phyloP scores from a whole-genome alignment of 257 asterid species.

The Rubia yunnanensis region DNA sequence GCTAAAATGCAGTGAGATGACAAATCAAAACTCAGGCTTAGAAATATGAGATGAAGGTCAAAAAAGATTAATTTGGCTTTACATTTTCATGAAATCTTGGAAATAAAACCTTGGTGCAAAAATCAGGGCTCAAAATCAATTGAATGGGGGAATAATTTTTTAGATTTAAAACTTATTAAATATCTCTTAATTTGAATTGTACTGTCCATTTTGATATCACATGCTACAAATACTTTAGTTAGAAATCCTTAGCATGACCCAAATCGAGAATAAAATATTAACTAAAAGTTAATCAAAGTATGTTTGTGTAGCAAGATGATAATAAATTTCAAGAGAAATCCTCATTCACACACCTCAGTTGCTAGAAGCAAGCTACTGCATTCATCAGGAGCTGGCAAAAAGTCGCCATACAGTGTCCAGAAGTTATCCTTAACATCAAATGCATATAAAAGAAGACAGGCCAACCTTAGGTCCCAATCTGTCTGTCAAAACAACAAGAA shows the following conservation, averaged over 20 bases:
- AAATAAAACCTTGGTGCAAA: slow-evolving; percentile 3
- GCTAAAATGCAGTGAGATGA: background rate
- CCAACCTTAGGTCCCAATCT: slow-evolving; percentile 95
- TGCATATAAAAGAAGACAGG: slow-evolving; percentile 75
- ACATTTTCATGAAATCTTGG: background rate
- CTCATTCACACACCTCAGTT: slow-evolving; percentile 56
- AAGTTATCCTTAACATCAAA: slow-evolving; percentile 93
- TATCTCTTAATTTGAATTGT: background rate
- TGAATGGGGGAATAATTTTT: background rate
- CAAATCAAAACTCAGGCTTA: too few species aligned
- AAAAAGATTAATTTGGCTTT: background rate
- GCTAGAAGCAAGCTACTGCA: slow-evolving; percentile 93
- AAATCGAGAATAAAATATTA: background rate
- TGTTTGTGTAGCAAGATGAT: background rate
- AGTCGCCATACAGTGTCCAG: slow-evolving; percentile 96
- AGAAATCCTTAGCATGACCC: background rate
- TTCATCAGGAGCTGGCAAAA: slow-evolving; percentile 81
- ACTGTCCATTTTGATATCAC: background rate
- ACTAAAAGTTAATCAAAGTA: background rate
- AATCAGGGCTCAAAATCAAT: background rate
- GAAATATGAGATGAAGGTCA: background rate
- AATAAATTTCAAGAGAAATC: background rate
- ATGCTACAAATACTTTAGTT: background rate
- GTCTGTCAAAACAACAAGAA: slow-evolving; percentile 49
- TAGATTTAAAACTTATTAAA: background rate